Base-by-base conservation (phyloP, 306 rosid species). In the Castanea sativa region DNA sequence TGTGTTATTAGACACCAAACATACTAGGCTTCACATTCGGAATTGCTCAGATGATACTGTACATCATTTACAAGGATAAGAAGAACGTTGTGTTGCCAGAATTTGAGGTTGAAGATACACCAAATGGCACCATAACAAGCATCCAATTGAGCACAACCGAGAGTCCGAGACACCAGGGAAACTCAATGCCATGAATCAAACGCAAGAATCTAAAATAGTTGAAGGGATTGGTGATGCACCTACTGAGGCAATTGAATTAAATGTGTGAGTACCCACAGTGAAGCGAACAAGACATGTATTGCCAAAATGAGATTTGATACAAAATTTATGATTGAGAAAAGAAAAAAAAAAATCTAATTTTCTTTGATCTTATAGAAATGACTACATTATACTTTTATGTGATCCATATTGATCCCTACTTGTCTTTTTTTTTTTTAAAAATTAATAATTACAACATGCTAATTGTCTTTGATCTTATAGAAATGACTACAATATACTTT, bases 11-110 rank as follows among this genome's bases (percentile, higher is more conserved):
- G 90, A 57, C 82, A 29, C 90, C 90, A 65, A 87, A 85, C 74
- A 43, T 85, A 13, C 55, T 85, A 4, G 90, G 90, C 8, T 82
- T 84, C 33, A 1, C 63, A 5, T 78, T 87, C 2, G 90, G 88
- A 25, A 75, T 74, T 5, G 84, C 78, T 1, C 90, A 87, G 79
- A 85, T 87, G 85, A 71, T 85, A 2, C 3, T 87, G 65, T 85
- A 85, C 73, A 7, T 80, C 3, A 51, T 80, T 13, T 87, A 82
- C 87, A 82, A 73, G 72, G 74, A 85, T 30, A 4, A 33, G 41
- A 78, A 29, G 33, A 73, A 53, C 38, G 68, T 65, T 0, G 30
- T 29, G 2, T 56, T 71, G 73, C 87, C 85, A 10, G 81, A 83
- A 57, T 79, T 21, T 43, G 30, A 55, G 41, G 65, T 75, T 16